Evolutionary conservation across 2,329 filamentous ascomycete genomes (phyloP), one percentile per base, ranked within the genome.

Genomic region (Aspergillus brunneoviolaceus): DNA sequence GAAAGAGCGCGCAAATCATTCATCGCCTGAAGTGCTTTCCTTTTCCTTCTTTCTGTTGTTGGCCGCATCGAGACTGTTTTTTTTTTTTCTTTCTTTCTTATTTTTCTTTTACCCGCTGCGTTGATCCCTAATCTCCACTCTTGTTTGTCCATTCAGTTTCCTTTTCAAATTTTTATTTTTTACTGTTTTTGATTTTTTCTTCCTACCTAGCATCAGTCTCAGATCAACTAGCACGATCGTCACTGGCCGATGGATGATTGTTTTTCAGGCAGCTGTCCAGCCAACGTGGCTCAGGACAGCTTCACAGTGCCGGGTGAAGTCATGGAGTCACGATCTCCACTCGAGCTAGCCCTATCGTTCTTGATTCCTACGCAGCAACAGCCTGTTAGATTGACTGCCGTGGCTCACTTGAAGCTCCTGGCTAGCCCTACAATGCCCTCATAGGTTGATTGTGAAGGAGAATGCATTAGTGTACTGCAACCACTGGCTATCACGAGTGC

Each of bases 271-370:
- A 47, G 39, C 47, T 60, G 55, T 63, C 61, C 55, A 61, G 63
- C 63, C 67, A 71, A 69, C 67, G 66, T 71, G 69, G 69, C 63
- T 65, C 42, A 65, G 59, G 49, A 50, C 56, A 55, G 21, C 52
- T 51, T 35, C 55, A 52, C 39, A 5, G 39, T 45, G 39, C 39
- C 39, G 63, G 58, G 57, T 54, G 31, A 63, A 54, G 57, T 57
- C 56, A 57, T 60, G 57, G 58, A 59, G 58, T 58, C 61, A 65
- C 57, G 29, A 52, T 54, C 49, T 53, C 51, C 25, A 53, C 35
- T 21, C 12, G 23, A 53, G 33, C 51, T 42, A 53, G 35, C 39
- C 51, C 39, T 45, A 45, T 45, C 39, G 39, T 19, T 19, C 39
- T 45, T 45, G 39, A n/a, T n/a, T 21, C 31, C 49, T 49, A 23